A percentile compares a stretch with the other conserved stretches of the same genome.
phyloP scores from a whole-genome alignment of 768 basidiomycete genomes.

The Melanogaster broomeanus region DNA sequence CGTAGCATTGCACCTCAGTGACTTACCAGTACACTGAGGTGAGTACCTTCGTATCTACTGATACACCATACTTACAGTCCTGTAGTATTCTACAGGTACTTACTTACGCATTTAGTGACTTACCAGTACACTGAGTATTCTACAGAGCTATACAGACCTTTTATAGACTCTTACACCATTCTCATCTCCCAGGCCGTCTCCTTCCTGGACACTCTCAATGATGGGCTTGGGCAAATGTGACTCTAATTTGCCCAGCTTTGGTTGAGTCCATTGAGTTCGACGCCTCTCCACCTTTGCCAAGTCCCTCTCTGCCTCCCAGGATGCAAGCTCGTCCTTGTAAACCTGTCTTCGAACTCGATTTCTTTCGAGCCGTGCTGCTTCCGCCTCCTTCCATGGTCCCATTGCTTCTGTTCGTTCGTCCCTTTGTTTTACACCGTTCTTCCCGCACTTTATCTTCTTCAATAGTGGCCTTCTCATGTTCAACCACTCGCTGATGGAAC shows the following conservation, averaged over 20 bases:
- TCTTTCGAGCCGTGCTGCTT: conserved; percentile 8
- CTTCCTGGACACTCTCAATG: background rate
- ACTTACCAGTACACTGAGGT: too few relatives aligned
- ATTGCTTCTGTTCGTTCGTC: conserved; percentile 6
- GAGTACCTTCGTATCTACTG: too few relatives aligned
- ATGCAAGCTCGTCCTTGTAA: conserved; percentile 7
- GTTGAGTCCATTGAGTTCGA: conserved; percentile 19
- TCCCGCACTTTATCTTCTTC: conserved; percentile 1
- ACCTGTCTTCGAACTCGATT: conserved; percentile 7
- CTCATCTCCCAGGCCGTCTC: background rate
- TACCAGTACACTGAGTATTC: too few relatives aligned
- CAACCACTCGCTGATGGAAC: conserved; percentile 10
- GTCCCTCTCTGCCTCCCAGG: conserved; percentile 20
- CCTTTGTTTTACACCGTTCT: background rate
- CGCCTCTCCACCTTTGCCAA: conserved; percentile 15
- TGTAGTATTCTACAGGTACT: too few relatives aligned
- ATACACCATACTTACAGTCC: too few relatives aligned
- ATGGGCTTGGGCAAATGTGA: conserved; percentile 7
- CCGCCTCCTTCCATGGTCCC: conserved; percentile 16
- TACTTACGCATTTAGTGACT: too few relatives aligned
- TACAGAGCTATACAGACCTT: too few relatives aligned
- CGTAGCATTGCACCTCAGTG: too few relatives aligned
- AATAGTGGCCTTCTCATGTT: conserved; percentile 5
- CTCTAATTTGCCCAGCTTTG: conserved; percentile 8
- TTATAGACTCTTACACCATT: too few relatives aligned